phyloP scores from a whole-genome alignment of 2,329 filamentous ascomycete species.

The Xenoacremonium recifei region DNA sequence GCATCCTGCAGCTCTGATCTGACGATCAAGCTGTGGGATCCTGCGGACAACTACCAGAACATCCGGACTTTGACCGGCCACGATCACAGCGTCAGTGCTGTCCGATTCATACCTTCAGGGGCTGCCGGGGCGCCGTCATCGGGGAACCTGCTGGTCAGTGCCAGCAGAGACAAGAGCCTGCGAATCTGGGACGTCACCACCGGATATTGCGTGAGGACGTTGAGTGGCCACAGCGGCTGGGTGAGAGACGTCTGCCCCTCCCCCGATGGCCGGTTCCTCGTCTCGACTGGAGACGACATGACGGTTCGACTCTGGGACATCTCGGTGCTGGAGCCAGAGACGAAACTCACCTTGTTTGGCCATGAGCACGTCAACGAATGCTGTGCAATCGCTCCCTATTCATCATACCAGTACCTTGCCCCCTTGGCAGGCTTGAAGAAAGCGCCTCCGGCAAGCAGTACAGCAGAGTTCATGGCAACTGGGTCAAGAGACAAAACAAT shows the following conservation, averaged over 20 bases:
- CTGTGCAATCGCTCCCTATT: conserved; percentile 78
- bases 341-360: conserved; percentile 76
- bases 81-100: conserved; percentile 86
- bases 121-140: conserved; percentile 75
- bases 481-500: conserved; percentile 90
- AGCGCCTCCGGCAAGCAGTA: conserved; percentile 68
- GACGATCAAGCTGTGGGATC: conserved; percentile 95
- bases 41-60: conserved; percentile 90
- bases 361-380: conserved; percentile 88
- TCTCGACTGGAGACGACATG: conserved; percentile 81
- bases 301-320: conserved; percentile 85
- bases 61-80: conserved; percentile 88
- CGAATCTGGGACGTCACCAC: conserved; percentile 92
- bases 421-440: conserved; percentile 80
- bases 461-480: conserved; percentile 86
- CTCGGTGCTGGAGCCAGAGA: conserved; percentile 61
- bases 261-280: conserved; percentile 75
- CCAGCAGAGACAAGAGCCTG: conserved; percentile 80
- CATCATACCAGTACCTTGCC: conserved; percentile 75
- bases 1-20: conserved; percentile 81
- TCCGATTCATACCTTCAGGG: conserved; percentile 84
- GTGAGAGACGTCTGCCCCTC: conserved; percentile 86
- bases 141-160: conserved; percentile 81
- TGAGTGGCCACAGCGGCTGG: conserved; percentile 84
- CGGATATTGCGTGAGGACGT: conserved; percentile 88